Evolutionary conservation across 495 filamentous ascomycete genomes (phyloP), one percentile per base, ranked within the genome.

Genomic region (Tricharina praecox): DNA sequence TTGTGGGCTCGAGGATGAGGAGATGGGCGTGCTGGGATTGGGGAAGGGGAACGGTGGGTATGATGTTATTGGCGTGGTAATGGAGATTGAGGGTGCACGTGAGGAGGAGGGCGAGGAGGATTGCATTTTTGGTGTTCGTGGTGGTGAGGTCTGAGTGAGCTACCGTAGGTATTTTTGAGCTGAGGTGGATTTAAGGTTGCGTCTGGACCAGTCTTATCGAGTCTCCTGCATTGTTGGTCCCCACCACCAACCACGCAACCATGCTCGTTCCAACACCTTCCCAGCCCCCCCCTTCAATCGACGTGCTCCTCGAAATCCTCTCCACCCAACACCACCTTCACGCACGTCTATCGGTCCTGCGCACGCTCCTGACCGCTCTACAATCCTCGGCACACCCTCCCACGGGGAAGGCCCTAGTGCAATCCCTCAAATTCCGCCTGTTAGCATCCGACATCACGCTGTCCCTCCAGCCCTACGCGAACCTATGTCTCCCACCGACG

Each of bases 361-460:
- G 56, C 24, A 58, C 66, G 20, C 43, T 64, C 21, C 24, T 49
- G 43, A 34, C 50, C 35, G 9, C 3, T 13, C 13, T 28, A 47
- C 20, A n/a, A 4, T 13, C 15, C 1, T 3, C 36, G 5, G 4
- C 32, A 39, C 35, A 34, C 52, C 44, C 53, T 28, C 74, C 77
- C 0, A 80, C 87, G 3, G 59, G 85, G 20, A 70, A 77, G 11
- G 77, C 81, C 10, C 70, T 95, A 15, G 67, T 78, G 42, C 77
- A 82, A 37, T 92, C 88, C 13, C 81, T 85, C 13, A 72, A 81
- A 34, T 79, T 82, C 59, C 87, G 87, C 44, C 62, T 95, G 20
- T 75, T 94, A 4, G 70, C 77, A 36, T 74, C 79, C 19, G 81
- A 96, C 67, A 70, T 94, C 37, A 76, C 76, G 3, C 64, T 68